These are phyloP conservation scores for Colletotrichum lini DNA, from an alignment of 2,329 filamentous ascomycete genomes.

Conservation along the genomic window DNA sequence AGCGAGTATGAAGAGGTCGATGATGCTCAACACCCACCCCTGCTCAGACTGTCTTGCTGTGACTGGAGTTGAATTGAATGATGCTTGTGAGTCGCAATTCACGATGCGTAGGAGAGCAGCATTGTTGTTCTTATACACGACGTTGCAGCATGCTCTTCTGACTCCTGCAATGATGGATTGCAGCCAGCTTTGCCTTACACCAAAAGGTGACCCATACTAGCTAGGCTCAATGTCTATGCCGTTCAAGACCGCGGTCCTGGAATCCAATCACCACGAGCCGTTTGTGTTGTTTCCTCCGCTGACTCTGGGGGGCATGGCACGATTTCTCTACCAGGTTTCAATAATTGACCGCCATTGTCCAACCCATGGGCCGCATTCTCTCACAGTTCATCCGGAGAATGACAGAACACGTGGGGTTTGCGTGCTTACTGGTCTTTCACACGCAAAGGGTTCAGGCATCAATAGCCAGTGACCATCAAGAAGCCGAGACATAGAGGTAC, in stretches of 20 bases:
- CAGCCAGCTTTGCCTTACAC: not conserved
- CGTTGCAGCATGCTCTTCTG: not conserved
- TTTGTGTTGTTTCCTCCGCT: slow-evolving; percentile 22
- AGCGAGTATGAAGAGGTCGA: not conserved
- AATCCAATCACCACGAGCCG: slow-evolving; percentile 29
- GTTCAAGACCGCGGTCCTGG: slow-evolving; percentile 4
- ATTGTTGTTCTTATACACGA: slow-evolving; percentile 24
- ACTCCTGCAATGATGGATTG: not conserved
- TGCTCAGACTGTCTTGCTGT: not conserved
- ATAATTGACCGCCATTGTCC: slow-evolving; percentile 47
- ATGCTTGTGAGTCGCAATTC: no score
- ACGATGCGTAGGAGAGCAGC: slow-evolving; percentile 8
- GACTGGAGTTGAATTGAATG: not conserved
- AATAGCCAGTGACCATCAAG: slow-evolving; percentile 6
- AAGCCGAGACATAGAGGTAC: slow-evolving; percentile 23
- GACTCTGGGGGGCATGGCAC: slow-evolving; percentile 23
- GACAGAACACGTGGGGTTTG: slow-evolving; percentile 38
- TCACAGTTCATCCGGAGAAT: slow-evolving; percentile 13
- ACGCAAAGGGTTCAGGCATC: not conserved
- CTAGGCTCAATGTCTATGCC: slow-evolving; percentile 3
- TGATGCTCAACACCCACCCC: not conserved
- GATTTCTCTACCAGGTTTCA: slow-evolving; percentile 34
- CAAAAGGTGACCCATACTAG: slow-evolving; percentile 1
- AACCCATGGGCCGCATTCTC: slow-evolving; percentile 32
- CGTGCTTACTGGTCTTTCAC: slow-evolving; percentile 30